These are phyloP conservation scores for Diutina ranongensis DNA, from an alignment of 1,139 yeast genomes.

Conservation along the genomic window DNA sequence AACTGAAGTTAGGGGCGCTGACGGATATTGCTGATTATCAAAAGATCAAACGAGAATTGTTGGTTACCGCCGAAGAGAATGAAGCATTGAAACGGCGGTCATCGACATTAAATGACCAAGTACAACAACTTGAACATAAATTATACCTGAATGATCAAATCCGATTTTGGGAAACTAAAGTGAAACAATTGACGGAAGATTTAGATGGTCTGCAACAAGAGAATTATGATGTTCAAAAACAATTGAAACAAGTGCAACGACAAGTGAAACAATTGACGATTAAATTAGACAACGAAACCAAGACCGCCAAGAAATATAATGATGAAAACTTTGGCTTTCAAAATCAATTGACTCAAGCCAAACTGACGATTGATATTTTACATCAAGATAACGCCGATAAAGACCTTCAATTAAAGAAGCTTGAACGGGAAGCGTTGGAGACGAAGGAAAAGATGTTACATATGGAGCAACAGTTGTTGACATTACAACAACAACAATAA, in stretches of 20 bases:
- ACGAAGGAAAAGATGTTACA: constrained; percentile 7
- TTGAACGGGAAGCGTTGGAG: constrained; percentile 31
- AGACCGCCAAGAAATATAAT: constrained; percentile 30
- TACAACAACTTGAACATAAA: constrained; percentile 26
- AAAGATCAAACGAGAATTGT: constrained; percentile 7
- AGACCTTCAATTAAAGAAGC: constrained; percentile 23
- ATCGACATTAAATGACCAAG: constrained; percentile 23
- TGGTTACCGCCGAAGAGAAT: constrained; percentile 31
- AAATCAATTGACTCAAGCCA: constrained; percentile 27
- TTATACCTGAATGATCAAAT: constrained; percentile 35
- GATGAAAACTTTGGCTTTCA: constrained; percentile 38
- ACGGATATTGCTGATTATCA: constrained; percentile 3
- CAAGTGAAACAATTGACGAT: constrained; percentile 26
- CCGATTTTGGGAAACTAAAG: constrained; percentile 32
- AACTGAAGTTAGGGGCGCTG: not conserved
- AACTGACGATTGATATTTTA: constrained; percentile 23
- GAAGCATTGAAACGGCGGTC: constrained; percentile 29
- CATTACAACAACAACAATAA: not conserved
- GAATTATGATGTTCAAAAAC: constrained; percentile 11
- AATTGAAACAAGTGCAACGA: constrained; percentile 18
- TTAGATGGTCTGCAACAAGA: constrained; percentile 20
- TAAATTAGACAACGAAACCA: constrained; percentile 25
- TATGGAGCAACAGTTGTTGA: not conserved
- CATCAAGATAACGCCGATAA: constrained; percentile 31
- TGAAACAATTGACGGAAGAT: constrained; percentile 21